Evolutionary conservation across 768 basidiomycete species (phyloP), one percentile per base, ranked within the genome.

Genomic region (Mycena rebaudengoi): DNA sequence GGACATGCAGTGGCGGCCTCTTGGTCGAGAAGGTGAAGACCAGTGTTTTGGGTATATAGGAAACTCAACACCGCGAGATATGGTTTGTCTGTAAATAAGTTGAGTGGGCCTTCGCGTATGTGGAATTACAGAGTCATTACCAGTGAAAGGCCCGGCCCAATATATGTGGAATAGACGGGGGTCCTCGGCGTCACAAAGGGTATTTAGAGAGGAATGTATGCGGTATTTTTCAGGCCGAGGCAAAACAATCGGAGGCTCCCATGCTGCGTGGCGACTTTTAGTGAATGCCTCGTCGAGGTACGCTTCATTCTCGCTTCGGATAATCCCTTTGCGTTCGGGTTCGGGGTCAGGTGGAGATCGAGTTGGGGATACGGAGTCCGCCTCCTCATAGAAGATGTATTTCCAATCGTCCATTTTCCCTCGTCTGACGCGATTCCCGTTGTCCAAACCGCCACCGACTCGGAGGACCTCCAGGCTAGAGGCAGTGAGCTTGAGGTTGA

Each of bases 81-180:
- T 2, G 98, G 97, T 75, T 98, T 98, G 82, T 99, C 98, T 13
- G 96, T 98, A n/a, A n/a, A n/a, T n/a, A n/a, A n/a, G n/a, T n/a
- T n/a, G n/a, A n/a, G n/a, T n/a, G n/a, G n/a, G n/a, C n/a, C n/a
- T n/a, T n/a, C n/a, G n/a, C n/a, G n/a, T n/a, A n/a, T n/a, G n/a
- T n/a, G n/a, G n/a, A n/a, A n/a, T n/a, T n/a, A n/a, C n/a, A n/a
- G n/a, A n/a, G n/a, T n/a, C n/a, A n/a, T n/a, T n/a, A n/a, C n/a
- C n/a, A n/a, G n/a, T n/a, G 81, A 99, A 98, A 1, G 95, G 91
- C 0, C 98, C 97, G 3, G 97, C 94, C 97, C 98, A 99, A 83
- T 98, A 99, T 90, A 98, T 98, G 78, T 99, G 98, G 83, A 97
- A 99, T 30, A 98, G 77, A 32, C 92, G 88, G 10, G 95, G 91